phyloP scores from a whole-genome alignment of 2,329 filamentous ascomycete genomes.

The Tolypocladium capitatum region DNA sequence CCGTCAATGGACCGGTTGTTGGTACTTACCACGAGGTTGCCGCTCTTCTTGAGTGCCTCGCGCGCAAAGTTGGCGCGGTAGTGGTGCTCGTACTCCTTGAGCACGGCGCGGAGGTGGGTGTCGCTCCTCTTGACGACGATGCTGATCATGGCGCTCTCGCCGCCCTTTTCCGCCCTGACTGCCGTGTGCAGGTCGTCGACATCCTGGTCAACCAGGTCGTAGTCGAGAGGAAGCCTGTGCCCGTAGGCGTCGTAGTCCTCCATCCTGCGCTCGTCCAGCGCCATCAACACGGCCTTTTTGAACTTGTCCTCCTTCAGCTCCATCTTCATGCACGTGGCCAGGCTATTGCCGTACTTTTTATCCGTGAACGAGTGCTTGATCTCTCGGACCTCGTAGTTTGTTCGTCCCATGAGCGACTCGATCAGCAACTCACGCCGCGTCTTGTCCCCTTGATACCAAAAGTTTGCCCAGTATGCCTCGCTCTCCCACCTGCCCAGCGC shows the following conservation, averaged over 20 bases:
- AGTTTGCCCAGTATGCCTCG: constrained; percentile 96
- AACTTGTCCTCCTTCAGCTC: constrained; percentile 96
- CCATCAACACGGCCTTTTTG: constrained; percentile 72
- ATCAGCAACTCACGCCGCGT: constrained; percentile 81
- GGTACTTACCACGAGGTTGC: constrained; percentile 65
- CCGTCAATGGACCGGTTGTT: too few relatives aligned
- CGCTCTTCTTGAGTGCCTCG: constrained; percentile 76
- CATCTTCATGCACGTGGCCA: constrained; percentile 76
- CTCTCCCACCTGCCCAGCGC: constrained; percentile 83
- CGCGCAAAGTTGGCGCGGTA: constrained; percentile 74
- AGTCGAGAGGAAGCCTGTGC: constrained; percentile 41
- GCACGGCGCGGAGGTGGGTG: constrained; percentile 64
- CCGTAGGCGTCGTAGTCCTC: constrained; percentile 63
- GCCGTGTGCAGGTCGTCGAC: constrained; percentile 55
- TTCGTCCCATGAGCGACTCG: constrained; percentile 80
- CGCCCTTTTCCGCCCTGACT: constrained; percentile 62
- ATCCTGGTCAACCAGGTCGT: constrained; percentile 52
- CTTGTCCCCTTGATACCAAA: constrained; percentile 86
- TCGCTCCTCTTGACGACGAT: constrained; percentile 76
- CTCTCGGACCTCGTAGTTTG: constrained; percentile 70
- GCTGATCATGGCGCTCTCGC: constrained; percentile 75
- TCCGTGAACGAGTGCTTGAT: constrained; percentile 87
- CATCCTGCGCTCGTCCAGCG: constrained; percentile 71
- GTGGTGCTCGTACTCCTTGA: constrained; percentile 60
- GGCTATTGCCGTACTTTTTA: constrained; percentile 75